A percentile compares a stretch with the other conserved stretches of the same genome.
Conservation (phyloP, 2,329 filamentous ascomycete genomes). For the Trichoderma sp. region DNA sequence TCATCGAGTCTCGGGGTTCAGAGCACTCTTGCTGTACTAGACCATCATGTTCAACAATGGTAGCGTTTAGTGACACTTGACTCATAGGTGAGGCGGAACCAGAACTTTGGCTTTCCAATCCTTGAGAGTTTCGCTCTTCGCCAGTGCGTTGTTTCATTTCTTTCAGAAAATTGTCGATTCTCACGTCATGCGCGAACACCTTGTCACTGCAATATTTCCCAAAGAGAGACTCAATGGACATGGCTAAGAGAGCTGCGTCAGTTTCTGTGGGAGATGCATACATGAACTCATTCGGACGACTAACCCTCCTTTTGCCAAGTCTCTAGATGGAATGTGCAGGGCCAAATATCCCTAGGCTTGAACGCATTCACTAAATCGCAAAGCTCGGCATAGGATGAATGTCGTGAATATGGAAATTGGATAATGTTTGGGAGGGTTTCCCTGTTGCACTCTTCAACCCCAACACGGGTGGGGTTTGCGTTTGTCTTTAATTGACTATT, state of each 20-base stretch:
- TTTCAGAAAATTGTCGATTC: conserved; percentile 46
- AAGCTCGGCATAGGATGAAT: conserved; percentile 81
- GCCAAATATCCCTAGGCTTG: conserved; percentile 72
- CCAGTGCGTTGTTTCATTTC: not conserved
- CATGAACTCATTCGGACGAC: not conserved
- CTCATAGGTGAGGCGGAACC: not conserved
- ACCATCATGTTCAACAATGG: not conserved
- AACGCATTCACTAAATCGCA: conserved; percentile 67
- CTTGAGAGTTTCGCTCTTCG: not conserved
- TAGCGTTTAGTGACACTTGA: not conserved
- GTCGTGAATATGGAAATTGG: conserved; percentile 79
- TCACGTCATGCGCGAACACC: conserved; percentile 61
- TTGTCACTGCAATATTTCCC: conserved; percentile 61
- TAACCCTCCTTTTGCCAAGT: conserved; percentile 58
- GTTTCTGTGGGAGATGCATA: not conserved
- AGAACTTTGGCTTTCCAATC: not conserved
- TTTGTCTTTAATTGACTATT: not conserved
- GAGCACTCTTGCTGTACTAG: not conserved
- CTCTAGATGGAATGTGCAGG: conserved; percentile 67
- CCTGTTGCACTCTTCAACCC: not conserved
- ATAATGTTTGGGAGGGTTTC: conserved; percentile 42
- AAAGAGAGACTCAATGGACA: conserved; percentile 69
- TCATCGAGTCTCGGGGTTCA: not conserved
- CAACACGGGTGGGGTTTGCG: not conserved
- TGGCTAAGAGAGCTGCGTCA: conserved; percentile 30